Evolutionary conservation across 306 rosid species (phyloP), one percentile per base, ranked within the genome.

Genomic region (Hippophae tibetana): DNA sequence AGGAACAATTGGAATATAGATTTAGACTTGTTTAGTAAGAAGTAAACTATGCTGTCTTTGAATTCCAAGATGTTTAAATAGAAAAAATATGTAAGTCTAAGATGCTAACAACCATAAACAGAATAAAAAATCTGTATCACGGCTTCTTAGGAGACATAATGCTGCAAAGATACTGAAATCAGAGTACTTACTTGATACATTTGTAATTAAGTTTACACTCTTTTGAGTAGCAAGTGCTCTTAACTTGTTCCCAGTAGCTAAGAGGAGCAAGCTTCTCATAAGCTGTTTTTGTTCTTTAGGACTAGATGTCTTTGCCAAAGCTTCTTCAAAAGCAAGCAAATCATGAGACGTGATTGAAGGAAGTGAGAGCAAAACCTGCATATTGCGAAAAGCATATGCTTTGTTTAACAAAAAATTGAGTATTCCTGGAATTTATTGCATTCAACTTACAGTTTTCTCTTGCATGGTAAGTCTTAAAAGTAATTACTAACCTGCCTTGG

Each of bases 151-250:
- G 56, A 68, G 62, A 52, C 58, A 38, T 13, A 65, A 56, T 49
- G 50, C 3, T 67, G 26, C 13, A 12, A 10, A 45, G 42, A 31
- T 31, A 31, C 3, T 48, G 5, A 18, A 71, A 11, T 54, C 40
- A 9, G 62, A 66, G 70, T 45, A 73, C 89, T 86, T 78, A 93
- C 99, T 63, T 54, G 99, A 79, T 52, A 93, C 94, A 79, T 93
- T 93, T 59, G 99, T 88, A 54, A 93, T 93, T 56, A 89, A 55
- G 69, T 88, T 93, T 26, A 86, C 81, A 58, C 78, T 82, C 72
- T 88, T 93, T 80, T 86, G 99, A 72, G 86, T 86, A 52, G 85
- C 90, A 38, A 93, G 95, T 8, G 97, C 95, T 80, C 80, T 88
- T 65, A 93, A 76, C 75, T 86, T 81, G 84, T 93, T 93, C 52